Base-by-base conservation (phyloP, 2,329 filamentous ascomycete genomes). In the Curvularia eragrostidis region DNA sequence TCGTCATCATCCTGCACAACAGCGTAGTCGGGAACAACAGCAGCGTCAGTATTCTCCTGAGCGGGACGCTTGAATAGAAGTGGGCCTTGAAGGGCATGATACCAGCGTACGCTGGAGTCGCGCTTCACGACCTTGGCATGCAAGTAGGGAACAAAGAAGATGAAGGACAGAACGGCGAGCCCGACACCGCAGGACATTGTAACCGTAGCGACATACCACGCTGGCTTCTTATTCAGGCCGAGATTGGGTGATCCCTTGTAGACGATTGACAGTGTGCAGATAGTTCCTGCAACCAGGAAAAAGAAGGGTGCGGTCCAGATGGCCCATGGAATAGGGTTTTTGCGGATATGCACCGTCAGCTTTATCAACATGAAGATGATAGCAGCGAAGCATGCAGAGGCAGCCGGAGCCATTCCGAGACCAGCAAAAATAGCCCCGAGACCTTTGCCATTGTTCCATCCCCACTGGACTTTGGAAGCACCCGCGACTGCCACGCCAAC, bases 231-330 rank as follows among this genome's bases (percentile, higher is more conserved):
- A 79, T 79, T 81, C 26, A 91, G 80, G 21, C 83, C 83, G 28
- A 91, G 83, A 58, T 81, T 87, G 23, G 90, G 89, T 9, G 89
- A 91, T 30, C 90, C 90, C 83, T 93, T 92, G 84, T 91, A 92
- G 66, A 93, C 89, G 67, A 93, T 87, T 42, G 88, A 91, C 5
- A 93, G 82, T 0, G 89, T 90, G 79, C 89, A 91, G 69, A 93
- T 79, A 57, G 88, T 91, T 54, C 83, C 88, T 54, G 90, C 89
- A 58, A 93, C 85, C 54, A 92, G 85, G 83, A 93, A 93, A 80
- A 88, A 93, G 78, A 90, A 86, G 9, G 90, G 90, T 1, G 89
- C 87, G 50, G 84, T 88, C 78, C 83, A 91, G 53, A 93, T 84
- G 24, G 89, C 89, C 89, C 88, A 91, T 6, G 82, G 84, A 2